Percentiles rank a stretch among this genome's conserved stretches.
Conservation (phyloP, 2,329 filamentous ascomycete genomes). For the Arthrobotrys conoides region DNA sequence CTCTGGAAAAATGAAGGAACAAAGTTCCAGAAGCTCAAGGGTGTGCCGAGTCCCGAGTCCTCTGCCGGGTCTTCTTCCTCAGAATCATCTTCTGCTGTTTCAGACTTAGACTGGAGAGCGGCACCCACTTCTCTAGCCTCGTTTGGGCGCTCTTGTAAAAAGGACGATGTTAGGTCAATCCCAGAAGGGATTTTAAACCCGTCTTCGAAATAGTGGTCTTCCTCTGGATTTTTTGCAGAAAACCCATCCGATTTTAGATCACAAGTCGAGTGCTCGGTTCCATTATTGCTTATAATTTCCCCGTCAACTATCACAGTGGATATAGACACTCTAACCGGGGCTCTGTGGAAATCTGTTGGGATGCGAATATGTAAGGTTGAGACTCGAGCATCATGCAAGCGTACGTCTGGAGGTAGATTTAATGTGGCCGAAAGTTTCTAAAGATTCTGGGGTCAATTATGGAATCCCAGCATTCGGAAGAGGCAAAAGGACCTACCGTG, state of each 20-base stretch:
- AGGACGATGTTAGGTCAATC: conserved; percentile 81
- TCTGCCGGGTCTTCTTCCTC: conserved; percentile 78
- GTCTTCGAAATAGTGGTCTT: conserved; percentile 64
- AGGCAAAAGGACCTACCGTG: conserved; percentile 72
- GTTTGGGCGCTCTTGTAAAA: conserved; percentile 78
- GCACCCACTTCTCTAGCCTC: conserved; percentile 79
- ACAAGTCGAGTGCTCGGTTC: conserved; percentile 61
- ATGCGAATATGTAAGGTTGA: conserved; percentile 83
- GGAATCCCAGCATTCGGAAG: conserved; percentile 37
- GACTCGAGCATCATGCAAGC: conserved; percentile 81
- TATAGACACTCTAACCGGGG: conserved; percentile 84
- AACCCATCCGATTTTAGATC: neutral
- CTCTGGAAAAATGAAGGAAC: conserved; percentile 80
- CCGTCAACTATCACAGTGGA: conserved; percentile 83
- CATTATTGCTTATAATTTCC: conserved; percentile 70
- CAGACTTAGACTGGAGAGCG: conserved; percentile 69
- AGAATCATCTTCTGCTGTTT: conserved; percentile 72
- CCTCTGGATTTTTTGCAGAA: neutral
- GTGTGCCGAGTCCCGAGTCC: conserved; percentile 77
- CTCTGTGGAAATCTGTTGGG: conserved; percentile 88
- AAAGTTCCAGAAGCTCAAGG: conserved; percentile 78
- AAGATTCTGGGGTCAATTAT: conserved; percentile 33
- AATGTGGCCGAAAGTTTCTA: conserved; percentile 85
- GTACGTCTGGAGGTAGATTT: conserved; percentile 79
- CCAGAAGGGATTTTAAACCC: conserved; percentile 74